Conservation (phyloP, 164 flowering plant genomes). For the Sextonia rubra region DNA sequence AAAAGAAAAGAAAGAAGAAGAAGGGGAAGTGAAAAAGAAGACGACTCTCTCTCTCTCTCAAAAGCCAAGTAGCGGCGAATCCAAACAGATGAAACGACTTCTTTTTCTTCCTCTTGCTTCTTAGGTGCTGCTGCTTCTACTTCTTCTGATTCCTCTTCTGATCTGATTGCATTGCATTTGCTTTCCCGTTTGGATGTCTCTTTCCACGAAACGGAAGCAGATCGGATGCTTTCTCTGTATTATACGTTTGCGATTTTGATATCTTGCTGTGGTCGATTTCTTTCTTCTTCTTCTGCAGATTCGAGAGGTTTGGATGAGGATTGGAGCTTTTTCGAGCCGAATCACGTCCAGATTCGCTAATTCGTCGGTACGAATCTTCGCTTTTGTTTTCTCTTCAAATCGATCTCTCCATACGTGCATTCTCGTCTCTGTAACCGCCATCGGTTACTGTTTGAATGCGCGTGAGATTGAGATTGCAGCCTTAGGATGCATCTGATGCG, state of each 20-base stretch:
- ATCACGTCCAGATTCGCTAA: too few relatives aligned
- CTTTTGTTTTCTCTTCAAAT: background rate
- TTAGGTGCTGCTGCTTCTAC: background rate
- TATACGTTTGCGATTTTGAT: background rate
- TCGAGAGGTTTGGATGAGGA: background rate
- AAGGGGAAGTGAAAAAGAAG: background rate
- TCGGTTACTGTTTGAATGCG: background rate
- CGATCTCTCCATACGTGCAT: too few relatives aligned
- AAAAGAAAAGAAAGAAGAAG: slow-evolving; percentile 5
- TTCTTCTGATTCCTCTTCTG: background rate
- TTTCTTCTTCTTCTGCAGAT: background rate
- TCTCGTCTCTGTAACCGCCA: background rate
- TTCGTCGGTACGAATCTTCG: background rate
- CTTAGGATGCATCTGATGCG: background rate
- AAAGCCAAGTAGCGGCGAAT: background rate
- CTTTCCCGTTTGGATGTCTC: background rate
- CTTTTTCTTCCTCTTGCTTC: background rate
- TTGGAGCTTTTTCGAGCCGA: background rate
- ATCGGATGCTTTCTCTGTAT: background rate
- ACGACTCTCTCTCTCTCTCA: background rate
- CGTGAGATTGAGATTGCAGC: background rate
- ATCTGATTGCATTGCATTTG: background rate
- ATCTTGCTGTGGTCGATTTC: background rate
- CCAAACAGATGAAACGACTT: background rate
- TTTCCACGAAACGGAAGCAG: background rate